Conservation (phyloP, 2,329 filamentous ascomycete species). For the Aureobasidium subglaciale region DNA sequence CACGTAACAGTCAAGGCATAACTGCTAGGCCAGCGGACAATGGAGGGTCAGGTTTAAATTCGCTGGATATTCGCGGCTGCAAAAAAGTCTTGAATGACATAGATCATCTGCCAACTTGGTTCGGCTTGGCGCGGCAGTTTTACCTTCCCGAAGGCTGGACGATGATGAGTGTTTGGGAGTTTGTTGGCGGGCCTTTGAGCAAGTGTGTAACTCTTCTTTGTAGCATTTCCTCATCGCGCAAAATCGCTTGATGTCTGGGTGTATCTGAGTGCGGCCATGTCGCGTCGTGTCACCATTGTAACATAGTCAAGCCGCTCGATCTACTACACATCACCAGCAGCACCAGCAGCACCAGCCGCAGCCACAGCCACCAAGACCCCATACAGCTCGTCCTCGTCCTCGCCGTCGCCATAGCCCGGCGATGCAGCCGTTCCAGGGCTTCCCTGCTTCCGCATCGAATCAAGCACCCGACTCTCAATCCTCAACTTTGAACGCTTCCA, state of each 20-base stretch:
- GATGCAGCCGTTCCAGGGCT: slow-evolving; percentile 16
- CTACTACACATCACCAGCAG: too few relatives aligned
- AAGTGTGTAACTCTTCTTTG: not conserved
- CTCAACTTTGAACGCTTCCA: slow-evolving; percentile 17
- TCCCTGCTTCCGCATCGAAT: slow-evolving; percentile 5
- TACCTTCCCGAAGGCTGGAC: slow-evolving; percentile 7
- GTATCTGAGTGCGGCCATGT: slow-evolving; percentile 10
- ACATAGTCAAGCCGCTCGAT: slow-evolving; percentile 7
- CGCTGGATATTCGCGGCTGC: not conserved
- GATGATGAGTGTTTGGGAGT: slow-evolving; percentile 12
- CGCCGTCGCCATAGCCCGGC: slow-evolving; percentile 11
- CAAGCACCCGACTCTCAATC: slow-evolving; percentile 18
- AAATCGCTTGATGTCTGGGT: not conserved
- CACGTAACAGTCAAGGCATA: too few relatives aligned
- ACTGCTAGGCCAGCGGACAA: too few relatives aligned
- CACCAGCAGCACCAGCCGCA: not conserved
- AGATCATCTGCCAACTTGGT: not conserved
- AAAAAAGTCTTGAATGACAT: not conserved
- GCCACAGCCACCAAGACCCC: not conserved
- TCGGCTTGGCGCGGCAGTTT: not conserved
- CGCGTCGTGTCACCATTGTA: slow-evolving; percentile 9
- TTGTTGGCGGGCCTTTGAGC: not conserved
- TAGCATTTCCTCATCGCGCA: not conserved
- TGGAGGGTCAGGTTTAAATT: too few relatives aligned
- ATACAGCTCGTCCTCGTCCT: not conserved